Base-by-base conservation (phyloP, 495 filamentous ascomycete genomes). In the Aspergillus asperescens region DNA sequence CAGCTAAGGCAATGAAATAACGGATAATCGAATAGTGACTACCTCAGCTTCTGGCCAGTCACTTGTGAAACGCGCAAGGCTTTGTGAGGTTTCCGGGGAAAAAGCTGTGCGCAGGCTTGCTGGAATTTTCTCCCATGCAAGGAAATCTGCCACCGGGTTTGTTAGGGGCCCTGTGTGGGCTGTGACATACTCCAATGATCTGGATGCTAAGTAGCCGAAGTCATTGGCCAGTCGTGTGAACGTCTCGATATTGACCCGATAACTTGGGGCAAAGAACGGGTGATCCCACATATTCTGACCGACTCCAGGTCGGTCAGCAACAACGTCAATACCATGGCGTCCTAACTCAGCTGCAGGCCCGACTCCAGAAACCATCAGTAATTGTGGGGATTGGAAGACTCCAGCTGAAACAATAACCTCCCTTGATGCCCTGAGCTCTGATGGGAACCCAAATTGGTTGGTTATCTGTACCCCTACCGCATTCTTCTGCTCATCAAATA, bases 11-110 rank as follows among this genome's bases (percentile, higher is more conserved):
- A 4, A 4, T 8, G 8, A 7, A 2, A 13, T 8, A 34, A 13
- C 7, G 15, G 15, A 7, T 3, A 3, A 32, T 12, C 7, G 10
- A 12, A 32, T 5, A n/a, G n/a, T 5, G 9, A n/a, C 19, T 57
- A 68, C 69, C 62, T 82, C 78, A 10, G 81, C 53, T 15, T 83
- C 79, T 0, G 81, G 82, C 81, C 81, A 85, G 57, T 83, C 80
- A 0, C 50, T 9, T 0, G 79, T 71, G 46, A 77, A 78, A 35
- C 46, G 45, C n/a, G 56, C 54, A 4, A 83, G 72, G 37, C 61
- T 64, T 1, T 43, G 18, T 18, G 62, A 25, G 9, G 63, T 58
- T 34, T 44, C 31, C 1, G 27, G 13, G 12, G 62, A 67, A 8
- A 72, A 56, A 0, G n/a, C 38, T 1, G 58, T 31, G n/a, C 67